A percentile compares a stretch with the other conserved stretches of the same genome.
These are phyloP conservation scores for Rusavskia elegans DNA, from an alignment of 495 filamentous ascomycete species.

Conservation along the genomic window DNA sequence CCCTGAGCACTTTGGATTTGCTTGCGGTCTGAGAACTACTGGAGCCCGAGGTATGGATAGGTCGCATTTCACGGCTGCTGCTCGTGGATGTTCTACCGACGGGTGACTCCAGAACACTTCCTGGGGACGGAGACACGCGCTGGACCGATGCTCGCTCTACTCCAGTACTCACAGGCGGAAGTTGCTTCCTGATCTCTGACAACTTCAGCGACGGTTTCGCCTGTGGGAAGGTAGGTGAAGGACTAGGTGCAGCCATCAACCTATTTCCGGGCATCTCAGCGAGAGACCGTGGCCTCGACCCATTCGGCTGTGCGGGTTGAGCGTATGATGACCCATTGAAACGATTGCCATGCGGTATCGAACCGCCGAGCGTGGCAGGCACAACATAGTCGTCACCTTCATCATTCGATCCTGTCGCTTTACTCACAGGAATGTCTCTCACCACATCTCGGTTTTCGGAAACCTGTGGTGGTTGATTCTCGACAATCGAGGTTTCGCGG, in stretches of 20 bases:
- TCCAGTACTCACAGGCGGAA: constrained; percentile 3
- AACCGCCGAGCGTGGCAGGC: neutral
- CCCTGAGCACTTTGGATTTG: constrained; percentile 37
- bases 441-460: too few species aligned
- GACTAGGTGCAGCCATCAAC: neutral
- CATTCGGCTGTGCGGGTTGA: too few species aligned
- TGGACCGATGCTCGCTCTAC: constrained; percentile 35
- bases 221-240: neutral
- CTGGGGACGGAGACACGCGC: constrained; percentile 26
- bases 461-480: neutral
- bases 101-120: constrained; percentile 12
- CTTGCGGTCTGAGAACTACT: constrained; percentile 34
- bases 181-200: constrained; percentile 4
- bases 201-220: neutral
- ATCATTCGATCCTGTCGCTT: too few species aligned
- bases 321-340: too few species aligned
- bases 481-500: neutral
- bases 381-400: too few species aligned
- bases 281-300: too few species aligned
- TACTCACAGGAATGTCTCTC: too few species aligned
- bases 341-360: neutral
- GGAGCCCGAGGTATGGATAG: constrained; percentile 35
- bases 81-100: constrained; percentile 28
- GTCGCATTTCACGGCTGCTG: constrained; percentile 32
- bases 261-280: too few species aligned